A percentile compares a stretch with the other conserved stretches of the same genome.
Conservation (phyloP, 176 grass and related monocot genomes). For the Hyparrhenia diplandra region DNA sequence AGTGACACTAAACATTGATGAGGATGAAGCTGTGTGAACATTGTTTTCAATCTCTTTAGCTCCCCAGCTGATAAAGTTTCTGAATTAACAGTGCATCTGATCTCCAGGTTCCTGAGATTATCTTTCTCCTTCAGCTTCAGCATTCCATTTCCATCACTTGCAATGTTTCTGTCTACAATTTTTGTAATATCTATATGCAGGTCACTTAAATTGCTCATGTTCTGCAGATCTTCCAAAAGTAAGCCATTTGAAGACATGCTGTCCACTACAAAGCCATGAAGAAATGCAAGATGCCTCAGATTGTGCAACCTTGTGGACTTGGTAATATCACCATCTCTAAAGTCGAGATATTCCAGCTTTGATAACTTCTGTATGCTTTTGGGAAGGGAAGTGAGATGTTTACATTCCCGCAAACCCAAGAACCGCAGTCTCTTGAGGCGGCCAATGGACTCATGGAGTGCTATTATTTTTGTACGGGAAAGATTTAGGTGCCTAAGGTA, state of each 20-base stretch:
- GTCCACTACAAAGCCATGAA: conserved; percentile 26
- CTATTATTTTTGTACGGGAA: conserved; percentile 22
- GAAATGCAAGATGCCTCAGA: conserved; percentile 7
- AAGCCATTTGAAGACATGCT: not conserved
- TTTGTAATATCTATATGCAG: conserved; percentile 6
- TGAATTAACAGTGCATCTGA: not conserved
- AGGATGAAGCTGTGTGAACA: conserved; percentile 21
- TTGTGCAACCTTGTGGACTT: conserved; percentile 11
- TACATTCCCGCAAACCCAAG: conserved; percentile 21
- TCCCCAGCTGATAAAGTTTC: not conserved
- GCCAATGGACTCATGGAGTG: conserved; percentile 9
- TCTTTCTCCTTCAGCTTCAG: conserved; percentile 15
- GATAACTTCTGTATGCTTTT: conserved; percentile 14
- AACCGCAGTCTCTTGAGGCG: conserved; percentile 31
- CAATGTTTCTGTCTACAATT: not conserved
- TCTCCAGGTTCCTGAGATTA: conserved; percentile 19
- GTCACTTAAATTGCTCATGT: conserved; percentile 1
- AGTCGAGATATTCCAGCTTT: conserved; percentile 30
- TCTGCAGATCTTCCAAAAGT: conserved; percentile 23
- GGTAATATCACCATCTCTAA: conserved; percentile 1
- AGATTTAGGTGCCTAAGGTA: conserved; percentile 38
- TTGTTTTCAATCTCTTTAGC: not conserved
- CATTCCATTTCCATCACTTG: not conserved
- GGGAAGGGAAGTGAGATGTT: conserved; percentile 10
- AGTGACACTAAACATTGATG: conserved; percentile 22